Conservation (phyloP, 108 stramenopile genomes). For the Fragilariopsis cylindrus region DNA sequence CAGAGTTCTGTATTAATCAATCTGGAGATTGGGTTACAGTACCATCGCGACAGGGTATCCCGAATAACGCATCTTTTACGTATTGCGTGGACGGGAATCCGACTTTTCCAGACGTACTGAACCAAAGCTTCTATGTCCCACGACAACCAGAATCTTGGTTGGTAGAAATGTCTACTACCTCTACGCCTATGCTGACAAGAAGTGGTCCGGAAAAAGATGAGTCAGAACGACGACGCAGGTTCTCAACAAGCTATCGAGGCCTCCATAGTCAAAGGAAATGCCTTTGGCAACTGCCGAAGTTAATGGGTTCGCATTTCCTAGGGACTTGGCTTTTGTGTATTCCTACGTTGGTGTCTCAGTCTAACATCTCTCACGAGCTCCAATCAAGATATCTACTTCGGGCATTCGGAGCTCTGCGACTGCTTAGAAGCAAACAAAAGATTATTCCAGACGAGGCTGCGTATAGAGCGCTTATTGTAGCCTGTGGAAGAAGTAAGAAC, state of each 20-base stretch:
- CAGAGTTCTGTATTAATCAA: constrained; percentile 53
- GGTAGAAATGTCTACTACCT: constrained; percentile 48
- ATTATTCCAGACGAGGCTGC: constrained; percentile 88
- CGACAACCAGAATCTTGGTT: constrained; percentile 68
- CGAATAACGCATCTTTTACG: constrained; percentile 44
- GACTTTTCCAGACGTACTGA: constrained; percentile 73
- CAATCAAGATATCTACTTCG: constrained; percentile 73
- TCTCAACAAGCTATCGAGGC: constrained; percentile 63
- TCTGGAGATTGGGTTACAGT: constrained; percentile 76
- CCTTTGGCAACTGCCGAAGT: constrained; percentile 83
- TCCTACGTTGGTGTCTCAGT: constrained; percentile 67
- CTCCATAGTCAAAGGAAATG: constrained; percentile 77
- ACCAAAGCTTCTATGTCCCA: constrained; percentile 59
- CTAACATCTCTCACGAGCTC: constrained; percentile 46
- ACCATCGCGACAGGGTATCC: constrained; percentile 55
- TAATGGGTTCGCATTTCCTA: constrained; percentile 87
- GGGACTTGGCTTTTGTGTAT: constrained; percentile 81
- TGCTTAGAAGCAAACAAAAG: constrained; percentile 66
- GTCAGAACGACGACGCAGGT: constrained; percentile 54
- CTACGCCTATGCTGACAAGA: constrained; percentile 68
- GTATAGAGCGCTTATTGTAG: constrained; percentile 80
- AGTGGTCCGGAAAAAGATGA: constrained; percentile 81
- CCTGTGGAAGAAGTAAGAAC: constrained; percentile 72
- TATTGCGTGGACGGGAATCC: constrained; percentile 86
- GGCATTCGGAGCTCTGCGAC: constrained; percentile 79